A percentile compares a stretch with the other conserved stretches of the same genome.
Evolutionary conservation across 2,329 filamentous ascomycete species (phyloP).

Genomic region (Trichoderma brevicompactum): DNA sequence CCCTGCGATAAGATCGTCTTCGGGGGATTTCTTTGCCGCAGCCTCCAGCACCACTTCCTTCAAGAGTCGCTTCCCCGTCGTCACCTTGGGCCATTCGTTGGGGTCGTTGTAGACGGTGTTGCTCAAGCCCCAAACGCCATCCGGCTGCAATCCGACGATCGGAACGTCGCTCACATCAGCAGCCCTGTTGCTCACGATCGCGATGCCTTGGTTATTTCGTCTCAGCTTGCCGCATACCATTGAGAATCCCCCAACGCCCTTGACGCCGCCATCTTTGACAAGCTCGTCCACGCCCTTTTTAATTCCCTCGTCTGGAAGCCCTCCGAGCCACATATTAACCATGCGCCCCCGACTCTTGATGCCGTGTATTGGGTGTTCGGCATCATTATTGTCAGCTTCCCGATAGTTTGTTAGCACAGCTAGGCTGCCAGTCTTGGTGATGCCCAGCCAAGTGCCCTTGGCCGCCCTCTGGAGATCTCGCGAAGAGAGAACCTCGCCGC

Average conservation of each 20-base stretch:
- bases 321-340: slow-evolving; percentile 65
- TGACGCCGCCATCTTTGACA: slow-evolving; percentile 57
- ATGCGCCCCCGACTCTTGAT: slow-evolving; percentile 65
- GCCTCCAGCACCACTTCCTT: slow-evolving; percentile 49
- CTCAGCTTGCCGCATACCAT: slow-evolving; percentile 67
- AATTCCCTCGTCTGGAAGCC: slow-evolving; percentile 52
- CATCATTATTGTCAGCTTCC: slow-evolving; percentile 54
- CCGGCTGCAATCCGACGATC: slow-evolving; percentile 58
- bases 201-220: slow-evolving; percentile 55
- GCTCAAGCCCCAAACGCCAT: slow-evolving; percentile 62
- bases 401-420: slow-evolving; percentile 71
- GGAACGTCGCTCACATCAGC: slow-evolving; percentile 59
- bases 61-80: slow-evolving; percentile 54
- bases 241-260: slow-evolving; percentile 68
- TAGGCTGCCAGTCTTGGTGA: slow-evolving; percentile 62
- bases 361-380: slow-evolving; percentile 57
- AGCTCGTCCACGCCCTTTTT: slow-evolving; percentile 57
- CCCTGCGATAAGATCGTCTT: slow-evolving; percentile 55
- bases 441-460: slow-evolving; percentile 68
- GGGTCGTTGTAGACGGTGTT: slow-evolving; percentile 62
- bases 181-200: slow-evolving; percentile 66
- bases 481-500: slow-evolving; percentile 58
- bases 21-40: slow-evolving; percentile 42
- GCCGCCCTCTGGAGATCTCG: slow-evolving; percentile 65
- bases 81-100: slow-evolving; percentile 65